These are phyloP conservation scores for Pyrenophora graminea DNA, from an alignment of 2,329 filamentous ascomycete species.

Conservation along the genomic window DNA sequence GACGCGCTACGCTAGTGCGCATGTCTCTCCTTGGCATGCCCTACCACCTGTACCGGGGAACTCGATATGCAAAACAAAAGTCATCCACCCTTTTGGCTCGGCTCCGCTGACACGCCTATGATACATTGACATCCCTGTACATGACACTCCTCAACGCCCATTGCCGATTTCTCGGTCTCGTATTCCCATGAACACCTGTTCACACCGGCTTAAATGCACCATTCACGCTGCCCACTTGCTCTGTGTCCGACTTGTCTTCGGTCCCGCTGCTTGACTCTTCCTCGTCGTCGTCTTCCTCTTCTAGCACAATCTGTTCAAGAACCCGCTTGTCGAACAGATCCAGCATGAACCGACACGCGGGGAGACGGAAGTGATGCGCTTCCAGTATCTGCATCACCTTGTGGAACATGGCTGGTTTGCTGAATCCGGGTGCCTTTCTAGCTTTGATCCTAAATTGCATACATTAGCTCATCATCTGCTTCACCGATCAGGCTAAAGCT, in stretches of 20 bases:
- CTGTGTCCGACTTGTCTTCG: slow-evolving; percentile 38
- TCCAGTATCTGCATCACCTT: slow-evolving; percentile 85
- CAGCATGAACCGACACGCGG: slow-evolving; percentile 85
- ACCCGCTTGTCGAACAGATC: slow-evolving; percentile 94
- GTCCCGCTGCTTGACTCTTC: slow-evolving; percentile 43
- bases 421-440: slow-evolving; percentile 75
- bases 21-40: slow-evolving; percentile 10
- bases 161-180: slow-evolving; percentile 8
- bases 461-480: slow-evolving; percentile 19
- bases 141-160: slow-evolving; percentile 23
- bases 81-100: slow-evolving; percentile 18
- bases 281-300: slow-evolving; percentile 61
- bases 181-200: slow-evolving; percentile 12
- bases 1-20: slow-evolving; percentile 6
- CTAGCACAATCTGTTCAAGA: slow-evolving; percentile 80
- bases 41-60: slow-evolving; percentile 21
- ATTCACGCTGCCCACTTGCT: slow-evolving; percentile 20
- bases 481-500: slow-evolving; percentile 25
- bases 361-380: slow-evolving; percentile 84
- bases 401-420: slow-evolving; percentile 76
- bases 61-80: slow-evolving; percentile 28
- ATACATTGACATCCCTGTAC: slow-evolving; percentile 13
- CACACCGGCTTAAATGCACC: slow-evolving; percentile 22
- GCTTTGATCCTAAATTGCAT: slow-evolving; percentile 66
- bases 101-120: slow-evolving; percentile 11